phyloP scores from a whole-genome alignment of 306 rosid species.

The Inga oerstediana region DNA sequence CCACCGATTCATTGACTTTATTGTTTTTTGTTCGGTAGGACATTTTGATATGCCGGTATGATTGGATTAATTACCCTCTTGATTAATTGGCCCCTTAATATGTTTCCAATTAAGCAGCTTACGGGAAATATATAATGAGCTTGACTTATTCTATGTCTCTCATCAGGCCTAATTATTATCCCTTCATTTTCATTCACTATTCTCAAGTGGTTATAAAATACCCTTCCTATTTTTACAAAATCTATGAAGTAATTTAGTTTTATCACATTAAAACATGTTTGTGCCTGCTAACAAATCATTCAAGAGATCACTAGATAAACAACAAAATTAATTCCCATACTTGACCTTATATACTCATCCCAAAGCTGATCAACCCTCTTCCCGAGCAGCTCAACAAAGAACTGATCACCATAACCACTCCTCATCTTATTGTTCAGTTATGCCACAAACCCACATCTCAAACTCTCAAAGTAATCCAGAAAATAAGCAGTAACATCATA shows the following conservation, averaged over 20 bases:
- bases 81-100: no score
- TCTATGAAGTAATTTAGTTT: not conserved
- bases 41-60: not conserved
- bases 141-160: not conserved
- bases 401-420: conserved; percentile 33
- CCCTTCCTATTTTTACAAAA: no score
- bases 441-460: conserved; percentile 46
- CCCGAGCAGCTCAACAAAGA: conserved; percentile 40
- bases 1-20: not conserved
- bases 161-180: no score
- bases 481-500: conserved; percentile 49
- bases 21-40: not conserved
- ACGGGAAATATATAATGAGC: not conserved
- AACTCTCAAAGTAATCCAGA: conserved; percentile 43
- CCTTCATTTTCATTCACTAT: no score
- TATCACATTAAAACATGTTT: not conserved
- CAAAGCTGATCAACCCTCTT: conserved; percentile 42
- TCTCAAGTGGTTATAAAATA: no score
- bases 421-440: conserved; percentile 46
- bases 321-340: conserved; percentile 19
- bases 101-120: not conserved
- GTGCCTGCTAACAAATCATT: not conserved
- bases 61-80: no score
- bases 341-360: conserved; percentile 49
- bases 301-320: not conserved